These are phyloP conservation scores for Ophiocytium majus DNA, from an alignment of 352 stramenopile genomes.

Conservation along the genomic window DNA sequence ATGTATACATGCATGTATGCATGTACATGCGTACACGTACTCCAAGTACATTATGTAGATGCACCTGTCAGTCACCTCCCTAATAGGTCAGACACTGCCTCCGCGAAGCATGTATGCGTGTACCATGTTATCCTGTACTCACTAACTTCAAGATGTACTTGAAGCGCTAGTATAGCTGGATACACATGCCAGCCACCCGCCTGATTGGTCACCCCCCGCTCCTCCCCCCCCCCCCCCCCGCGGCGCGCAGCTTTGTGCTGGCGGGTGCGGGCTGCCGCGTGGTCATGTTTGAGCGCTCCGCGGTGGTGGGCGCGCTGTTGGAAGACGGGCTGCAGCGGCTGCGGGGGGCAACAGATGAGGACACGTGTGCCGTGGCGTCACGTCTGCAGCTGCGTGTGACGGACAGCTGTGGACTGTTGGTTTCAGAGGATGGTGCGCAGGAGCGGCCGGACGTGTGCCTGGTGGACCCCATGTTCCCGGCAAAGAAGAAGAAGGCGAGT, in stretches of 20 bases:
- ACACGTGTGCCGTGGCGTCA: background rate
- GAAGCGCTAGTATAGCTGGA: too few relatives aligned
- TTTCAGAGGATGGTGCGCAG: background rate
- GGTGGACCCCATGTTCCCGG: slow-evolving; percentile 51
- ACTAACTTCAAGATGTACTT: too few relatives aligned
- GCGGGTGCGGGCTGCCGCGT: slow-evolving; percentile 40
- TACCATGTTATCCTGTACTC: too few relatives aligned
- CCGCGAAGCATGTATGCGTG: too few relatives aligned
- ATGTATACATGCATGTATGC: too few relatives aligned
- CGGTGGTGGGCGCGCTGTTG: slow-evolving; percentile 39
- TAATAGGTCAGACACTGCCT: too few relatives aligned
- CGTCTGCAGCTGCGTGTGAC: slow-evolving; percentile 34
- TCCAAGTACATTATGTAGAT: too few relatives aligned
- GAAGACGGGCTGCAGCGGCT: slow-evolving; percentile 42
- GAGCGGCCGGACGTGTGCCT: slow-evolving; percentile 33
- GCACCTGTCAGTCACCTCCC: too few relatives aligned
- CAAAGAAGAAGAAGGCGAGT: slow-evolving; percentile 28
- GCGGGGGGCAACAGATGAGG: slow-evolving; percentile 19
- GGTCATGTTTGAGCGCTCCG: slow-evolving; percentile 51
- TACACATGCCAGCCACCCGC: too few relatives aligned
- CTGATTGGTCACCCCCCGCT: too few relatives aligned
- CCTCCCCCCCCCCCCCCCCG: too few relatives aligned
- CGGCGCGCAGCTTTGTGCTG: slow-evolving; percentile 34
- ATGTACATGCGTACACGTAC: too few relatives aligned
- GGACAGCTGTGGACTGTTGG: slow-evolving; percentile 26